Percentiles rank a stretch among this genome's conserved stretches.
These are phyloP conservation scores for Neopestalotiopsis sp. DNA, from an alignment of 2,329 filamentous ascomycete genomes.

Conservation along the genomic window DNA sequence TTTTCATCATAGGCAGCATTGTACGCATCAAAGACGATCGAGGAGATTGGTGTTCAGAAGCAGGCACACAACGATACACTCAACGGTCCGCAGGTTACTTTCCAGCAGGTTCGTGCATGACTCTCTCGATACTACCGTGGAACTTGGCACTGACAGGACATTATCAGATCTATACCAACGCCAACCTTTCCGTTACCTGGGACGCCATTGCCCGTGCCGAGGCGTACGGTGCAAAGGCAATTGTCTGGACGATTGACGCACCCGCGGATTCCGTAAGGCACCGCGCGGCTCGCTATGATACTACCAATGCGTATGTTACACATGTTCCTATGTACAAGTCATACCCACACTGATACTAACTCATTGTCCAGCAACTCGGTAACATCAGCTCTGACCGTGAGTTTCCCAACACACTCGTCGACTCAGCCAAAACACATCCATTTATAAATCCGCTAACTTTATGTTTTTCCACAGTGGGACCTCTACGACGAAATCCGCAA, in stretches of 20 bases:
- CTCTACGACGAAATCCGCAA: conserved; percentile 23
- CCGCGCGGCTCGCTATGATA: conserved; percentile 19
- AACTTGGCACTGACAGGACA: neutral
- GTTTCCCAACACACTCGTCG: neutral
- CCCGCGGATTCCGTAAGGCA: conserved; percentile 22
- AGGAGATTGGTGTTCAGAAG: conserved; percentile 30
- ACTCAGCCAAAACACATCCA: neutral
- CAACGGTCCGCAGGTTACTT: conserved; percentile 26
- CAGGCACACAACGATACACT: conserved; percentile 20
- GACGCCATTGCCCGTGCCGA: conserved; percentile 26
- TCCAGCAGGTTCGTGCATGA: conserved; percentile 27
- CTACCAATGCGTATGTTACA: conserved; percentile 18
- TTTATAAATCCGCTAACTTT: neutral
- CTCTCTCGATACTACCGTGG: neutral
- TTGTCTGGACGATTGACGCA: conserved; percentile 33
- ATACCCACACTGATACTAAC: neutral
- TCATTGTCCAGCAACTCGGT: conserved; percentile 11
- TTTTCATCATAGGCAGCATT: conserved; percentile 22
- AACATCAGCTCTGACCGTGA: conserved; percentile 21
- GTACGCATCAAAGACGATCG: conserved; percentile 29
- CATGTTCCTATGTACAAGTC: too few species aligned
- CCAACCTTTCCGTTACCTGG: conserved; percentile 29
- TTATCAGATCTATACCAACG: conserved; percentile 26
- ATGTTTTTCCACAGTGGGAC: conserved; percentile 13
- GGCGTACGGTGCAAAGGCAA: conserved; percentile 27